A percentile compares a stretch with the other conserved stretches of the same genome.
Conservation (phyloP, 2,329 filamentous ascomycete genomes). For the Mycogone perniciosa region DNA sequence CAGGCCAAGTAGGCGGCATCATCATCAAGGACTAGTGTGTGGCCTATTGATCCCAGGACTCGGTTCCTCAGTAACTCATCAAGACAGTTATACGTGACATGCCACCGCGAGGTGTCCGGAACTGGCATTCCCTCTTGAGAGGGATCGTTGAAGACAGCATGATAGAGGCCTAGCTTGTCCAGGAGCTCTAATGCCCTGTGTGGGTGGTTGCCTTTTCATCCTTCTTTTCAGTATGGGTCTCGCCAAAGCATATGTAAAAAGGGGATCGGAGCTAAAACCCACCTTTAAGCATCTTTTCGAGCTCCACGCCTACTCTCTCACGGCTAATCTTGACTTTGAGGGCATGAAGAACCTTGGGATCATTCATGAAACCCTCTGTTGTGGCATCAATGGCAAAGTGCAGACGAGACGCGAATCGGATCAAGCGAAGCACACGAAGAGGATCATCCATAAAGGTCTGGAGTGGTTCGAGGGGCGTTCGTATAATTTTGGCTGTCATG, state of each 20-base stretch:
- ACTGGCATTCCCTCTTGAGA: constrained; percentile 41
- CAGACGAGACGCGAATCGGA: constrained; percentile 84
- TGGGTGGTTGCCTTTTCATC: constrained; percentile 49
- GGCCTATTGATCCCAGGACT: constrained; percentile 42
- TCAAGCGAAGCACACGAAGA: constrained; percentile 74
- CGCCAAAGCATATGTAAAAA: background rate
- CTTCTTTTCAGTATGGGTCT: background rate
- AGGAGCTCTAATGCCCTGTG: constrained; percentile 57
- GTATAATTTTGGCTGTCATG: constrained; percentile 64
- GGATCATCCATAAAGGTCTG: constrained; percentile 96
- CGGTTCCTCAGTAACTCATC: constrained; percentile 40
- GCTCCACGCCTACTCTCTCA: constrained; percentile 78
- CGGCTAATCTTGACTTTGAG: constrained; percentile 86
- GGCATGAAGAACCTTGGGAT: constrained; percentile 69
- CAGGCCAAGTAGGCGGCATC: constrained; percentile 69
- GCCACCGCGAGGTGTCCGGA: constrained; percentile 57
- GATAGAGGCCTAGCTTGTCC: constrained; percentile 60
- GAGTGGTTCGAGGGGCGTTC: constrained; percentile 79
- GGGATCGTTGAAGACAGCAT: constrained; percentile 68
- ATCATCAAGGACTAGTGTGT: constrained; percentile 52
- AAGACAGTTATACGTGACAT: constrained; percentile 57
- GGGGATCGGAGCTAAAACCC: background rate
- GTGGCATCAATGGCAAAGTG: constrained; percentile 68
- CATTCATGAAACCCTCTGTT: constrained; percentile 67
- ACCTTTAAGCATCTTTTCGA: constrained; percentile 50